Evolutionary conservation across 257 asterid species (phyloP), one percentile per base, ranked within the genome.

Genomic region (Salvia splendens): DNA sequence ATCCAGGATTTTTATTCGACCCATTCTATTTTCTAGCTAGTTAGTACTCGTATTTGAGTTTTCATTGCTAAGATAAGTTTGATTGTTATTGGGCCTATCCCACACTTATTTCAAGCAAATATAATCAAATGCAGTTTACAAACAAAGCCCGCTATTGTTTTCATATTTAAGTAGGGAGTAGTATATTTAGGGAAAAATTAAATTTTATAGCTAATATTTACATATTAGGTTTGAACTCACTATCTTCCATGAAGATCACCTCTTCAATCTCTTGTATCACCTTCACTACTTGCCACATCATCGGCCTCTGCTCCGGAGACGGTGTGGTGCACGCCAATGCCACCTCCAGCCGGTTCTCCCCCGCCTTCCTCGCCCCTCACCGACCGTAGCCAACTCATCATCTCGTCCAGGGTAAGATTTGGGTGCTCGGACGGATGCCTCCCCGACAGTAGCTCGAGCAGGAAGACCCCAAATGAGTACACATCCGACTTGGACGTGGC

Each of bases 261-360:
- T 89, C 91, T 52, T 92, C 89, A 57, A 92, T 83, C 69, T 92
- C 97, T 46, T 92, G 98, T 55, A 92, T 79, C 97, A 87, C 87
- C 83, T 87, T 92, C 84, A 92, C 70, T 6, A 92, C 97, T 58
- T 87, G 96, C 96, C 97, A 92, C 97, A 84, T 89, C 8, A 93
- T 83, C 15, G 98, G 98, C 57, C 98, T 79, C 63, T 87, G 98
- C 69, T 87, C 98, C 0, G 89, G 85, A 1, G 86, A 75, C 1
- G 70, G 80, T 67, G 64, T 77, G 0, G 89, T 79, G 77, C 97
- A 92, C 36, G 86, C 89, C 65, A 89, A 60, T 8, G 95, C 96
- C 65, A 92, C 93, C 75, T 81, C 91, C 58, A 86, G 62, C 50
- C 84, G 60, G n/a, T 62, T 73, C 12, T 79, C 84, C 84, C 5